phyloP scores from a whole-genome alignment of 1,284 basidiomycete species.

The Ustanciosporium gigantosporum region DNA sequence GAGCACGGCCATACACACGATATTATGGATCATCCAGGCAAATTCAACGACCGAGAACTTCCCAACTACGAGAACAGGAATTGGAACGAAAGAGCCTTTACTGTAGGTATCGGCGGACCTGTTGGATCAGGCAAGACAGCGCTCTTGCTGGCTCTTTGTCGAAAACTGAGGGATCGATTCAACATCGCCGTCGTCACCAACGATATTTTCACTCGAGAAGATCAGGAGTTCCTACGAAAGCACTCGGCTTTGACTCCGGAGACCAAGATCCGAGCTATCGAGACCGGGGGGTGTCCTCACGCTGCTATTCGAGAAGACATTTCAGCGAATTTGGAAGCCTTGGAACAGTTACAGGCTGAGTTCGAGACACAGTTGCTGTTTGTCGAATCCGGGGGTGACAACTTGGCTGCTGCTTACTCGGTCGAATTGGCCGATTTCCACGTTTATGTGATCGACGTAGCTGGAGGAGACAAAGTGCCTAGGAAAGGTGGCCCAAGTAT shows the following conservation, averaged over 20 bases:
- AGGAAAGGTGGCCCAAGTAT: conserved; percentile 91
- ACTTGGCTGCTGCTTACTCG: conserved; percentile 91
- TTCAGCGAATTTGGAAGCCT: conserved; percentile 89
- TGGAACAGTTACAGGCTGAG: conserved; percentile 93
- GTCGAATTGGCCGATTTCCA: conserved; percentile 96
- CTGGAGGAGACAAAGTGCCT: conserved; percentile 96
- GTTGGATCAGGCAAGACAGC: conserved; percentile 98
- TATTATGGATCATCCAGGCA: conserved; percentile 67
- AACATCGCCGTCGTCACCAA: conserved; percentile 75
- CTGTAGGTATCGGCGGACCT: conserved; percentile 90
- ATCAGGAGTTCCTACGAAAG: conserved; percentile 93
- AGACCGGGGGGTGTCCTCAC: conserved; percentile 69
- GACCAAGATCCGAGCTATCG: conserved; percentile 89
- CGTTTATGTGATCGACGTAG: conserved; percentile 66
- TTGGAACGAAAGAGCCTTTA: conserved; percentile 92
- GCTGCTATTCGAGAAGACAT: conserved; percentile 78
- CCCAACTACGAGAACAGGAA: conserved; percentile 83
- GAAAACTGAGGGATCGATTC: conserved; percentile 76
- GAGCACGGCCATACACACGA: conserved; percentile 59
- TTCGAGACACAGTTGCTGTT: conserved; percentile 67
- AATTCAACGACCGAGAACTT: conserved; percentile 87
- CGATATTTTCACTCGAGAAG: conserved; percentile 72
- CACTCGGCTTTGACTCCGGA: conserved; percentile 79
- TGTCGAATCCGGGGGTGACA: conserved; percentile 94
- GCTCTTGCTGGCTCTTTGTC: conserved; percentile 87